Evolutionary conservation across 306 rosid genomes (phyloP).

Genomic region (Corylus americana): DNA sequence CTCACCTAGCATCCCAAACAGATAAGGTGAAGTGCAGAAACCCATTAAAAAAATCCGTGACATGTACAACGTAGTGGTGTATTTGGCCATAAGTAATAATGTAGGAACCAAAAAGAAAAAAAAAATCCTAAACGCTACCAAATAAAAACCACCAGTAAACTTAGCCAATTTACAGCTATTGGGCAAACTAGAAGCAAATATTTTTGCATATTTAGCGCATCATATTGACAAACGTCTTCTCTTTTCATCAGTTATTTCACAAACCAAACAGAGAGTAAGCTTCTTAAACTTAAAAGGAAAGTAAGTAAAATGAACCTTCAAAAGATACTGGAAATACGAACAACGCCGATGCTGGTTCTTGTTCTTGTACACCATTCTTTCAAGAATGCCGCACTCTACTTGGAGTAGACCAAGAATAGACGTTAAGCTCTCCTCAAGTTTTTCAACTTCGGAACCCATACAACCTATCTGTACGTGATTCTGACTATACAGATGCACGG

Average conservation of each 20-base stretch:
- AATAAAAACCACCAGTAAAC: neutral
- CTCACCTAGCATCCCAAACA: slow-evolving; percentile 52
- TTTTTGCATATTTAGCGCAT: neutral
- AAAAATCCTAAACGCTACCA: neutral
- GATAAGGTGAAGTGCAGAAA: slow-evolving; percentile 13
- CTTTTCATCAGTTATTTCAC: neutral
- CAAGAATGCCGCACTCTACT: slow-evolving; percentile 58
- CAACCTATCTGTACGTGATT: neutral
- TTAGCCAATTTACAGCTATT: neutral
- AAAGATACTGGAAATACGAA: slow-evolving; percentile 67
- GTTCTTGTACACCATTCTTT: slow-evolving; percentile 75
- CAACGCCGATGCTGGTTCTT: slow-evolving; percentile 93
- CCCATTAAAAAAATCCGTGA: neutral
- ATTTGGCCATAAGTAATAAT: neutral
- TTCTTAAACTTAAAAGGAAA: neutral
- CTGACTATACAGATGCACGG: neutral
- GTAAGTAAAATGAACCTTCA: slow-evolving; percentile 52
- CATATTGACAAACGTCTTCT: neutral
- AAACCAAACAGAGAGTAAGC: neutral
- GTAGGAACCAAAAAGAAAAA: neutral
- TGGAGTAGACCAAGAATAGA: slow-evolving; percentile 66
- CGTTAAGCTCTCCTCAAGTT: slow-evolving; percentile 56
- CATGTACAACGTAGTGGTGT: neutral
- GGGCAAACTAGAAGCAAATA: neutral
- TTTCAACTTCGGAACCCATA: slow-evolving; percentile 60